These are phyloP conservation scores for Backusella tarrabulga DNA, from an alignment of 192 early-diverging fungal genomes.

Conservation along the genomic window DNA sequence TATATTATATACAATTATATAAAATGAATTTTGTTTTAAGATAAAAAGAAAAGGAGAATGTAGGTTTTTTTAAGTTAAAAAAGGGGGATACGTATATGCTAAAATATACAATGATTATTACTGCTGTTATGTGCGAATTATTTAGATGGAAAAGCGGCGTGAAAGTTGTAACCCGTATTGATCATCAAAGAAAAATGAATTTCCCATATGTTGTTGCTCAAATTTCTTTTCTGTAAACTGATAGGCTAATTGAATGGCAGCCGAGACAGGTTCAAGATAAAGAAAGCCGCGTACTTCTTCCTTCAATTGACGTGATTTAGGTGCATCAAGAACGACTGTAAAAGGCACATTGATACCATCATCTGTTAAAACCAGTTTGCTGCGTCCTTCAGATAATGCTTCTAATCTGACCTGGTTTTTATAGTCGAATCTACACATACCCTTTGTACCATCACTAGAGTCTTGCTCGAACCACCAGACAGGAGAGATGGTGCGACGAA, in stretches of 20 bases:
- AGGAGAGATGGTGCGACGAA: conserved; percentile 22
- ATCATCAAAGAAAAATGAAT: background rate
- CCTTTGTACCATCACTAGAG: conserved; percentile 21
- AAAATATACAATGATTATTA: conserved; percentile 5
- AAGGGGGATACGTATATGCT: conserved; percentile 1
- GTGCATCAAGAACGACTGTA: conserved; percentile 11
- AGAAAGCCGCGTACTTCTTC: conserved; percentile 22
- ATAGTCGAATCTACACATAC: conserved; percentile 28
- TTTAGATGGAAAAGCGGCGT: background rate
- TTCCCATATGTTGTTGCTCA: background rate
- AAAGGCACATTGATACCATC: conserved; percentile 13
- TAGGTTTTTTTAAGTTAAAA: background rate
- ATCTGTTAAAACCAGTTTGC: conserved; percentile 13
- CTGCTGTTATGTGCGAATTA: background rate
- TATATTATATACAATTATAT: background rate
- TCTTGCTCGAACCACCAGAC: conserved; percentile 34
- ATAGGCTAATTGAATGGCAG: conserved; percentile 3
- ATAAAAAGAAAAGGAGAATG: background rate
- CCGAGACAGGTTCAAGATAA: conserved; percentile 7
- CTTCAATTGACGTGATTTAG: background rate
- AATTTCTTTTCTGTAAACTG: background rate
- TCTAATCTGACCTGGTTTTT: conserved; percentile 36
- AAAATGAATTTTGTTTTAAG: background rate
- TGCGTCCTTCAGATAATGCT: conserved; percentile 23
- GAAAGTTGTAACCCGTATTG: background rate